These are phyloP conservation scores for Ostreobium quekettii DNA, from an alignment of 139 green algal species.

Conservation along the genomic window DNA sequence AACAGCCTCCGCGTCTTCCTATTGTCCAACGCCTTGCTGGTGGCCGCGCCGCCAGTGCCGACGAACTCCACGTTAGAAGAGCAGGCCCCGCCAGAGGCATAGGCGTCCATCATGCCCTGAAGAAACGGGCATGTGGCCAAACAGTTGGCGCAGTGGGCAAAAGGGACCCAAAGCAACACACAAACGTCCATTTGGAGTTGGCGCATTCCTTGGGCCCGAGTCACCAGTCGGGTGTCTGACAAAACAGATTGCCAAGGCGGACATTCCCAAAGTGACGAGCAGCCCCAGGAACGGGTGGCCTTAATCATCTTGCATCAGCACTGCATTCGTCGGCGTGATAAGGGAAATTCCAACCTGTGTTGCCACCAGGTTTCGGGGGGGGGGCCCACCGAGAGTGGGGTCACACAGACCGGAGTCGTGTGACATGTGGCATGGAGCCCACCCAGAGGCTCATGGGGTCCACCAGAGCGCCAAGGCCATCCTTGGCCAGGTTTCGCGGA, in stretches of 20 bases:
- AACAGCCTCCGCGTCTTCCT: slow-evolving; percentile 10
- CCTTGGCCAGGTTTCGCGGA: too few species aligned
- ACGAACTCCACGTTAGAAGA: slow-evolving; percentile 34
- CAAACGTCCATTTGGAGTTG: background rate
- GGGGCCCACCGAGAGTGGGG: too few species aligned
- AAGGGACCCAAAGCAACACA: background rate
- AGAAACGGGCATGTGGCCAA: background rate
- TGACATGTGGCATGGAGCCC: too few species aligned
- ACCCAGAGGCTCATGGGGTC: too few species aligned
- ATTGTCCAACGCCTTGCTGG: slow-evolving; percentile 7
- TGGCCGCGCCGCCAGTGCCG: slow-evolving; percentile 16
- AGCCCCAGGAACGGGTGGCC: background rate
- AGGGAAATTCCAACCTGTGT: too few species aligned
- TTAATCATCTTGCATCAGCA: too few species aligned
- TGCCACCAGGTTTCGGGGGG: too few species aligned
- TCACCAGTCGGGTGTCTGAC: background rate
- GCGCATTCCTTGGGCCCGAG: background rate
- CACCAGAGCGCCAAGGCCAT: too few species aligned
- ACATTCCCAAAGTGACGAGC: background rate
- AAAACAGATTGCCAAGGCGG: slow-evolving; percentile 11
- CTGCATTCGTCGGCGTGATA: too few species aligned
- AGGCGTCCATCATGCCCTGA: slow-evolving; percentile 52
- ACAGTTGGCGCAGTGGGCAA: background rate
- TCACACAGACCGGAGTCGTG: too few species aligned
- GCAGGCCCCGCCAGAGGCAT: slow-evolving; percentile 23